Conservation (phyloP, 371 early-diverging fungal species). For the Basidiobolus meristosporus region DNA sequence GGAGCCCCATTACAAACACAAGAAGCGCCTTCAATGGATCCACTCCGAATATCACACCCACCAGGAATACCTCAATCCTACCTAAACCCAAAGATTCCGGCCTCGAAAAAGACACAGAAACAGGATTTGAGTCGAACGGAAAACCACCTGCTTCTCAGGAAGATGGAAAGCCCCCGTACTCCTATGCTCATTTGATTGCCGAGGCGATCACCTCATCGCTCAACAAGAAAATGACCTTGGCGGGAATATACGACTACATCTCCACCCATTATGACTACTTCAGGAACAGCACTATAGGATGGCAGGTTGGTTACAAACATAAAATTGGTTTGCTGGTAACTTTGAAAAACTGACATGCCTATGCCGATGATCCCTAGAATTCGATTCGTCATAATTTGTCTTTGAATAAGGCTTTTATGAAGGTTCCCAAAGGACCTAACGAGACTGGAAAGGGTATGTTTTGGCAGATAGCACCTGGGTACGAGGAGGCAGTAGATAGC, state of each 20-base stretch:
- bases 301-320: slow-evolving; percentile 60
- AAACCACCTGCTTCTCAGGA: too few relatives aligned
- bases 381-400: slow-evolving; percentile 97
- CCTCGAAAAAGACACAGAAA: too few relatives aligned
- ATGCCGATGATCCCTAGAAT: too few relatives aligned
- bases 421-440: slow-evolving; percentile 71
- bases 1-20: too few relatives aligned
- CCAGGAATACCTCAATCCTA: too few relatives aligned
- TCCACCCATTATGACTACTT: slow-evolving; percentile 65
- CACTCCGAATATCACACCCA: too few relatives aligned
- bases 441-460: slow-evolving; percentile 94
- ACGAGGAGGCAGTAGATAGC: too few relatives aligned
- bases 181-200: slow-evolving; percentile 74
- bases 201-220: slow-evolving; percentile 62
- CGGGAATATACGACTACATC: slow-evolving; percentile 74
- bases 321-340: too few relatives aligned
- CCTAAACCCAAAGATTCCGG: too few relatives aligned
- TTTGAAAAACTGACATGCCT: too few relatives aligned
- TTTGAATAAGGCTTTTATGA: slow-evolving; percentile 82
- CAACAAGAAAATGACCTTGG: slow-evolving; percentile 55
- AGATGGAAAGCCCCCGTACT: slow-evolving; percentile 58
- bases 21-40: too few relatives aligned
- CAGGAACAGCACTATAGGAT: slow-evolving; percentile 55
- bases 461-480: slow-evolving; percentile 57
- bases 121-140: too few relatives aligned